Evolutionary conservation across 2,329 filamentous ascomycete genomes (phyloP).

Genomic region (Phyllosticta citrichinensis): DNA sequence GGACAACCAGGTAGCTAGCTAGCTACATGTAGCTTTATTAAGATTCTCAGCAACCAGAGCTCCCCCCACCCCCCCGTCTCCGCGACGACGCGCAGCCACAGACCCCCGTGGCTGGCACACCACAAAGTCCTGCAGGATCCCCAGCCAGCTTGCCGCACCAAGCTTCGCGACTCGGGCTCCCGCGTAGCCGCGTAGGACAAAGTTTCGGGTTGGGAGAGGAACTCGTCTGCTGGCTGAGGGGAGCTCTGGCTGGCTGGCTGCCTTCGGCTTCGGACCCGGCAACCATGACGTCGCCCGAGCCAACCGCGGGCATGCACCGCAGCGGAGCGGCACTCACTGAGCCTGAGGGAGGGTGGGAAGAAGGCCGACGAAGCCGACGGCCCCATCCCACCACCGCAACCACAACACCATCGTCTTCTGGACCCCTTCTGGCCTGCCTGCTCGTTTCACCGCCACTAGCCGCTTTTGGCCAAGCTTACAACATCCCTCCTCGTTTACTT

Average conservation of each 20-base stretch:
- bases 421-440: not conserved
- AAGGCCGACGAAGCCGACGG: not conserved
- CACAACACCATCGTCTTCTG: not conserved
- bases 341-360: not conserved
- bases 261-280: not conserved
- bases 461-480: not conserved
- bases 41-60: not conserved
- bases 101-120: not conserved
- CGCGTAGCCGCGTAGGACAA: not conserved
- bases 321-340: not conserved
- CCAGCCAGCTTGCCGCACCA: not conserved
- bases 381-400: not conserved
- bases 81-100: not conserved
- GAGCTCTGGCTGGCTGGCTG: not conserved
- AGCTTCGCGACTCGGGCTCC: not conserved
- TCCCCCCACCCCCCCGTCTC: not conserved
- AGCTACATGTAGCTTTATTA: not conserved
- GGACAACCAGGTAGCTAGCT: not conserved
- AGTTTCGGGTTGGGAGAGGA: not conserved
- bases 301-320: not conserved
- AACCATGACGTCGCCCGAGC: not conserved
- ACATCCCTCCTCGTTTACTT: not conserved
- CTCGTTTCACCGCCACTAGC: not conserved
- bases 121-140: not conserved
- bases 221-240: not conserved